These are phyloP conservation scores for Pachysandra terminalis DNA, from an alignment of 164 flowering plant species.

Conservation along the genomic window DNA sequence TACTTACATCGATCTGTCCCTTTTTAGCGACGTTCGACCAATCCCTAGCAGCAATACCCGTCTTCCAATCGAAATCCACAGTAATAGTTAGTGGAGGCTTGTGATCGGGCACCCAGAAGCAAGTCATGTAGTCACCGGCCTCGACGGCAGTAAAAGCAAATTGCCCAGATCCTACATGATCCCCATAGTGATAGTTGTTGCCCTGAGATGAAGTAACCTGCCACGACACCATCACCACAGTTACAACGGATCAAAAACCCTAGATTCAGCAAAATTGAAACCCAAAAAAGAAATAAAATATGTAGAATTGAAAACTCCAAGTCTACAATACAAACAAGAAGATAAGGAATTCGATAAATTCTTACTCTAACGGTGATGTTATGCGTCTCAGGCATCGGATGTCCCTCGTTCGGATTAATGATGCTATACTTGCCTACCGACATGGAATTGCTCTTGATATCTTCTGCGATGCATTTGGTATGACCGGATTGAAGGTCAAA, in stretches of 20 bases:
- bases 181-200: conserved; percentile 48
- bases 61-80: conserved; percentile 75
- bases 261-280: not conserved
- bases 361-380: conserved; percentile 31
- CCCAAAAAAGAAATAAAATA: not conserved
- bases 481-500: conserved; percentile 61
- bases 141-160: conserved; percentile 77
- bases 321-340: not conserved
- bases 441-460: conserved; percentile 59
- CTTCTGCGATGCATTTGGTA: conserved; percentile 75
- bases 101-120: conserved; percentile 56
- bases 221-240: conserved; percentile 3
- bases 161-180: conserved; percentile 49
- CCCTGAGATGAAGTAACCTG: conserved; percentile 73
- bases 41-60: conserved; percentile 72
- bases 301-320: too few relatives aligned
- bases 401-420: conserved; percentile 42
- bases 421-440: conserved; percentile 62
- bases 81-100: conserved; percentile 35
- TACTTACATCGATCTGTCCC: conserved; percentile 65
- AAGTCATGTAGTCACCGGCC: conserved; percentile 61
- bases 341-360: not conserved
- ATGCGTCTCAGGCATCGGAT: conserved; percentile 54
- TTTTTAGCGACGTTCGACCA: conserved; percentile 82
- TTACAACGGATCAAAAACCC: not conserved